A percentile compares a stretch with the other conserved stretches of the same genome.
Evolutionary conservation across 805 yeast genomes (phyloP).

Genomic region (Hanseniaspora vineae): DNA sequence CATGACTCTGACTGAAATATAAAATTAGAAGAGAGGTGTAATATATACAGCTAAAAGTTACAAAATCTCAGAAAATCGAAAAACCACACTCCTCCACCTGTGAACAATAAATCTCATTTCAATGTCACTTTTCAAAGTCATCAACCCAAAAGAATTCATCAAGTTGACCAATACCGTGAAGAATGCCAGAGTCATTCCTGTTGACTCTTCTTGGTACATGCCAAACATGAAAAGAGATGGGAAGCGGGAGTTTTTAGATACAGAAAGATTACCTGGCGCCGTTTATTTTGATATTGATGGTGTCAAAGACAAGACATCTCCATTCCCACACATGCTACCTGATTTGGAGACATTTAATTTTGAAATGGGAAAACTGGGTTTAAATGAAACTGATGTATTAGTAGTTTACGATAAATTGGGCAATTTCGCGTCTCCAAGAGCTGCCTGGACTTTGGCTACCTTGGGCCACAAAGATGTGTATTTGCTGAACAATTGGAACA

Average conservation of each 20-base stretch:
- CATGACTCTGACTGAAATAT: too few relatives aligned
- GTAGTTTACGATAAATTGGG: conserved; percentile 81
- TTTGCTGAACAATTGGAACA: conserved; percentile 55
- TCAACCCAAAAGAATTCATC: conserved; percentile 17
- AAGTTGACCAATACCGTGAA: conserved; percentile 11
- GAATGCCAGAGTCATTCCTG: conserved; percentile 33
- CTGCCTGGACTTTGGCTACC: conserved; percentile 76
- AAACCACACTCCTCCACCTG: too few relatives aligned
- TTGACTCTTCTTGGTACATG: conserved; percentile 90
- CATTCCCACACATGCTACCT: conserved; percentile 91
- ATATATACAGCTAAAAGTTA: too few relatives aligned
- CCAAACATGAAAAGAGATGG: conserved; percentile 60
- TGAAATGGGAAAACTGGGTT: conserved; percentile 43
- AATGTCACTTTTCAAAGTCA: conserved; percentile 17
- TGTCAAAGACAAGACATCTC: conserved; percentile 42
- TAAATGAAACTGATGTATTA: conserved; percentile 41
- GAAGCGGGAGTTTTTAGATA: conserved; percentile 36
- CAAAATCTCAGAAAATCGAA: too few relatives aligned
- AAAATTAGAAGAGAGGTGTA: too few relatives aligned
- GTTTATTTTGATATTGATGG: conserved; percentile 70
- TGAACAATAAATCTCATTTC: too few relatives aligned
- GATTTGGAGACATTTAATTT: conserved; percentile 37
- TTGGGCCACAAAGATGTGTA: conserved; percentile 65
- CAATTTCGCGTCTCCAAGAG: conserved; percentile 79
- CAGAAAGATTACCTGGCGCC: conserved; percentile 51